Evolutionary conservation across 345 rosid genomes (phyloP).

Genomic region (Citrus sp.): DNA sequence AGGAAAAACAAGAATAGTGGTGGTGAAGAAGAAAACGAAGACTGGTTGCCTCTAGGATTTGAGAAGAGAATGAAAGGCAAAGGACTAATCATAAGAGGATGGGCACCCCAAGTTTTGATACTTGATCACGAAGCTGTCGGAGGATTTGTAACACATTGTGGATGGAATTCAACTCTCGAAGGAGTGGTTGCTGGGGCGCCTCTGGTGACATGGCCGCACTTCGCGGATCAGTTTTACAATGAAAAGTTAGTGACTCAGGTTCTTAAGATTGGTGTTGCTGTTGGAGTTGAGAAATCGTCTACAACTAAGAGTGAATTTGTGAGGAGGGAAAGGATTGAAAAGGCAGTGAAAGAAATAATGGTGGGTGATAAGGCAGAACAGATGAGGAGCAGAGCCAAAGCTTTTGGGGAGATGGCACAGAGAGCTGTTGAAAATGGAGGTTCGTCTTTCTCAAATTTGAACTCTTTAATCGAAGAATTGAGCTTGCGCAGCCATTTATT

Average conservation of each 20-base stretch:
- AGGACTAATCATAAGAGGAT: constrained; percentile 52
- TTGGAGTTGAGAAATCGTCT: constrained; percentile 33
- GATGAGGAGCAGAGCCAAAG: constrained; percentile 26
- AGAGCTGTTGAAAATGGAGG: constrained; percentile 35
- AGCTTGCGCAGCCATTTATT: neutral
- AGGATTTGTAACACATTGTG: constrained; percentile 56
- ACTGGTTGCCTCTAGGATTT: constrained; percentile 40
- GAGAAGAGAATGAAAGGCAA: constrained; percentile 31
- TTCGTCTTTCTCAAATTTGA: constrained; percentile 26
- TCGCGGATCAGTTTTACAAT: constrained; percentile 49
- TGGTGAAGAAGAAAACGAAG: constrained; percentile 17
- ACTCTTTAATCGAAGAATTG: constrained; percentile 30
- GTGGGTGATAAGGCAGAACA: constrained; percentile 27
- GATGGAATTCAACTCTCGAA: constrained; percentile 61
- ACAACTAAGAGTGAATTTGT: constrained; percentile 21
- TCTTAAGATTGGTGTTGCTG: constrained; percentile 34
- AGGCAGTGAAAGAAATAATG: constrained; percentile 35
- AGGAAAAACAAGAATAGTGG: constrained; percentile 11
- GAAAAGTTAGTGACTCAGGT: constrained; percentile 44
- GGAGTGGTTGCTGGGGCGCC: constrained; percentile 51
- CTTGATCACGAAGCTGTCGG: constrained; percentile 52
- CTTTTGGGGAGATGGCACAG: constrained; percentile 22
- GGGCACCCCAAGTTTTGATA: constrained; percentile 62
- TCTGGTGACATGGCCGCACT: constrained; percentile 49
- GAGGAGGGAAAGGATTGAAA: constrained; percentile 32